Conservation (phyloP, 306 rosid genomes). For the Prunus mume region DNA sequence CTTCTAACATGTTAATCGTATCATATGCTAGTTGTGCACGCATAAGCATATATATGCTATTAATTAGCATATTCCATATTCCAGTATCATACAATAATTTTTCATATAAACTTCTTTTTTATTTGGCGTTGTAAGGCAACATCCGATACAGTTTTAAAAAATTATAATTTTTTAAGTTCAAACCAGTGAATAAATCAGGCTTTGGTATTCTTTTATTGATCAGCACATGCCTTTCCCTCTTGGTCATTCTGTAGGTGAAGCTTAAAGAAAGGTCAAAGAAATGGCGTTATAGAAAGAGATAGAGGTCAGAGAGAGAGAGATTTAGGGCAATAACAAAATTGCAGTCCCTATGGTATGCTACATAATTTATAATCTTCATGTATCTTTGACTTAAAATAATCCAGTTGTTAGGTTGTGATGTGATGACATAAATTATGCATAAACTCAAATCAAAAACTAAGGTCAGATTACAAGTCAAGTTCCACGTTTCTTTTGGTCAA, state of each 20-base stretch:
- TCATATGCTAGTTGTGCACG: too few species aligned
- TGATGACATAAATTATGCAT: not conserved
- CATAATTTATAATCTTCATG: not conserved
- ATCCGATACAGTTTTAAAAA: too few species aligned
- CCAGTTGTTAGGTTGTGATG: not conserved
- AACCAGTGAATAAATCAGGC: too few species aligned
- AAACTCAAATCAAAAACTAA: not conserved
- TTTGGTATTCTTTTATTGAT: not conserved
- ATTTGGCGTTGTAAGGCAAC: too few species aligned
- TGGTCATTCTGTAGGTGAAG: not conserved
- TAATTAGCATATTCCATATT: too few species aligned
- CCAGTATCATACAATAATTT: too few species aligned
- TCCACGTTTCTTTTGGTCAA: not conserved
- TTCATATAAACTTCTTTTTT: too few species aligned
- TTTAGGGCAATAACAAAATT: not conserved
- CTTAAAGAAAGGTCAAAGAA: not conserved
- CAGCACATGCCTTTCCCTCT: not conserved
- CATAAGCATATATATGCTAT: rapidly evolving
- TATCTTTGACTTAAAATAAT: not conserved
- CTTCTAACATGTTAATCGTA: too few species aligned
- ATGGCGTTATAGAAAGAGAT: not conserved
- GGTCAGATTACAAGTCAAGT: not conserved
- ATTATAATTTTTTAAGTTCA: too few species aligned
- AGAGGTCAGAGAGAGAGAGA: not conserved
- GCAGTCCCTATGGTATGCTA: not conserved